Evolutionary conservation across 352 stramenopile genomes (phyloP), one percentile per base, ranked within the genome.

Genomic region (Pythium volutum): DNA sequence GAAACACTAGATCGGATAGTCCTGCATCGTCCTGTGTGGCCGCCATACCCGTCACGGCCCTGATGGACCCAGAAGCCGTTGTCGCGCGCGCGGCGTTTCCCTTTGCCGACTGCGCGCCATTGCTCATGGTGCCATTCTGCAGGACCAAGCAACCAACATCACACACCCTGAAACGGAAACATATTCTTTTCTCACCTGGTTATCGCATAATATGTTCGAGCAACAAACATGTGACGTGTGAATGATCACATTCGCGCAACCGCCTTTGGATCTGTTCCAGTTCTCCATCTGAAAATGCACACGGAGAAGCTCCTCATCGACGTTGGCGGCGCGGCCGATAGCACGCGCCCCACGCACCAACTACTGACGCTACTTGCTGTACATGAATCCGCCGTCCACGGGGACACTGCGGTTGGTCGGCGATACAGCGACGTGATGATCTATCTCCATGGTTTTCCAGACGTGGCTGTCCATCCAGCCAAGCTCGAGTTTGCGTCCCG

Each of bases 361-460:
- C 43, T 66, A 7, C 34, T 66, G 50, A 33, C 59, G 51, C 59
- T 66, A 14, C 43, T 66, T 7, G 51, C 52, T 9, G 33, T 33
- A 9, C 22, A 47, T 2, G 31, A 49, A 25, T 22, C 22, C 15
- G 2, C 5, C 12, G 8, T n/a, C 1, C 6, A 38, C 22, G 27
- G 36, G 33, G 8, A 25, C 48, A 20, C 23, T 22, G 26, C 23
- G 3, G 34, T 11, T n/a, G 43, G 42, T 15, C 55, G 23, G 1
- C 45, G 61, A 46, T 67, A 58, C 38, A 12, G 15, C 22, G 42
- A 79, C 4, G 72, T 81, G 29, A 66, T 88, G 58, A 68, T 90
- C 38, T 92, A 90, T 69, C 59, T 92, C 15, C 80, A 92, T 54
- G 83, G 83, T 1, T 92, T 92, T 51, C 80, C 83, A 11, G 83